These are phyloP conservation scores for Suillus cothurnatus DNA, from an alignment of 768 basidiomycete genomes.

Conservation along the genomic window DNA sequence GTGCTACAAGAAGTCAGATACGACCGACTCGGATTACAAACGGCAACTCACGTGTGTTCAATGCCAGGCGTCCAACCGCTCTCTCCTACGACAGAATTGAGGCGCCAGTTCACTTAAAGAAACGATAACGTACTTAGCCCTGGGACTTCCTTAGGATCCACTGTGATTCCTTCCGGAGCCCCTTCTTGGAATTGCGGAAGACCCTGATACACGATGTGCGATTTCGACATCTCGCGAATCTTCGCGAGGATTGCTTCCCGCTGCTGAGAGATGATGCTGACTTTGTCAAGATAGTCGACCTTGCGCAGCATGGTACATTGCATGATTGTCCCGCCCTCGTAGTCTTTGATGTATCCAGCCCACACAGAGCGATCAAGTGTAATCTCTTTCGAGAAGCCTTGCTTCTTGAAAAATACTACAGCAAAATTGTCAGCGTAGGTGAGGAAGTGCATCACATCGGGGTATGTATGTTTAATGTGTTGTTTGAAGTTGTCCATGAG, in stretches of 20 bases:
- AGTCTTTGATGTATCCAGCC: slow-evolving; percentile 99
- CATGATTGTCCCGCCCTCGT: slow-evolving; percentile 99
- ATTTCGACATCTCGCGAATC: slow-evolving; percentile 83
- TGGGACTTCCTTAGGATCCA: slow-evolving; percentile 82
- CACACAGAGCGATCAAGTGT: slow-evolving; percentile 87
- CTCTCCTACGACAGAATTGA: slow-evolving; percentile 55
- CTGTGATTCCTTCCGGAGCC: slow-evolving; percentile 46
- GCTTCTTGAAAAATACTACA: slow-evolving; percentile 98
- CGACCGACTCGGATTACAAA: slow-evolving; percentile 4
- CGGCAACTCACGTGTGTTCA: slow-evolving; percentile 60
- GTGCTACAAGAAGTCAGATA: slow-evolving; percentile 27
- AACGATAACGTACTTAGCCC: slow-evolving; percentile 67
- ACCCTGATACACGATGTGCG: slow-evolving; percentile 85
- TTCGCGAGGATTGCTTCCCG: slow-evolving; percentile 88
- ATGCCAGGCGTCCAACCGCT: slow-evolving; percentile 92
- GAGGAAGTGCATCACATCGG: slow-evolving; percentile 90
- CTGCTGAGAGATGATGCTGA: slow-evolving; percentile 73
- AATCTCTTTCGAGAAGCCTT: slow-evolving; percentile 98
- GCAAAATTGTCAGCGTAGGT: slow-evolving; percentile 99
- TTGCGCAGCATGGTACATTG: slow-evolving; percentile 95
- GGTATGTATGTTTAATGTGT: slow-evolving; percentile 81
- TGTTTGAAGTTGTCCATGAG: slow-evolving; percentile 99
- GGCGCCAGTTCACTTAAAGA: slow-evolving; percentile 5
- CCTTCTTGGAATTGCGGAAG: slow-evolving; percentile 74
- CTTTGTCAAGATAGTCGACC: slow-evolving; percentile 85